phyloP scores from a whole-genome alignment of 2,329 filamentous ascomycete genomes.

The Cytospora piceae region DNA sequence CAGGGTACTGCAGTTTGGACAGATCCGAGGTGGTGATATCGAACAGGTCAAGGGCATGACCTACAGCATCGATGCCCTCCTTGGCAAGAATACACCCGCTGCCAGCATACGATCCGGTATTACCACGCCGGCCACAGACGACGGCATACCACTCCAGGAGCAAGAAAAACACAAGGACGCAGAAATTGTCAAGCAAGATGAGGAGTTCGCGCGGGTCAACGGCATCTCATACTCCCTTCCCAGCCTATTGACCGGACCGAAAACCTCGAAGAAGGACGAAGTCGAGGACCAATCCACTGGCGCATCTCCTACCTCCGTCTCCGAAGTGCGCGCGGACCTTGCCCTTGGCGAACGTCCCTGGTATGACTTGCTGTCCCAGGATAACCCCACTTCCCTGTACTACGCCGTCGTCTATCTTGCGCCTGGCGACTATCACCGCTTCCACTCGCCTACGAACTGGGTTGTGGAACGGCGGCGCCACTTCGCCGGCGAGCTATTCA shows the following conservation, averaged over 20 bases:
- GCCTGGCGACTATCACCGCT: slow-evolving; percentile 96
- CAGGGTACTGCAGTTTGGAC: slow-evolving; percentile 86
- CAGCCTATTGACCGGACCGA: slow-evolving; percentile 77
- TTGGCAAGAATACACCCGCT: slow-evolving; percentile 68
- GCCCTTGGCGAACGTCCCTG: slow-evolving; percentile 72
- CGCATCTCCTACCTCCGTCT: slow-evolving; percentile 72
- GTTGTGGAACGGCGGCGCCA: slow-evolving; percentile 94
- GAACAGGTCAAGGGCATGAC: slow-evolving; percentile 99
- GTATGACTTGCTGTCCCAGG: slow-evolving; percentile 68
- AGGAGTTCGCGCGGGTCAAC: slow-evolving; percentile 93
- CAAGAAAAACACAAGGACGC: slow-evolving; percentile 51
- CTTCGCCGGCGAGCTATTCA: slow-evolving; percentile 95
- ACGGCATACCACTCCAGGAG: slow-evolving; percentile 38
- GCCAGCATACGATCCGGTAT: slow-evolving; percentile 49
- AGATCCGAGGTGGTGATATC: slow-evolving; percentile 90
- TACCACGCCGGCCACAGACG: slow-evolving; percentile 37
- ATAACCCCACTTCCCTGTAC: slow-evolving; percentile 75
- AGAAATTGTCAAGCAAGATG: slow-evolving; percentile 75
- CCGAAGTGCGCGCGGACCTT: slow-evolving; percentile 82
- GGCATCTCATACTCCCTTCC: slow-evolving; percentile 95
- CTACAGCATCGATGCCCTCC: slow-evolving; percentile 89
- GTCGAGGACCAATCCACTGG: slow-evolving; percentile 74
- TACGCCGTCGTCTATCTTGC: slow-evolving; percentile 96
- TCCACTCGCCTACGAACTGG: slow-evolving; percentile 95
- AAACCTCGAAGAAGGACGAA: slow-evolving; percentile 48